Percentiles rank a stretch among this genome's conserved stretches.
Conservation (phyloP, 768 basidiomycete genomes). For the Candolleomyces efflorescens region DNA sequence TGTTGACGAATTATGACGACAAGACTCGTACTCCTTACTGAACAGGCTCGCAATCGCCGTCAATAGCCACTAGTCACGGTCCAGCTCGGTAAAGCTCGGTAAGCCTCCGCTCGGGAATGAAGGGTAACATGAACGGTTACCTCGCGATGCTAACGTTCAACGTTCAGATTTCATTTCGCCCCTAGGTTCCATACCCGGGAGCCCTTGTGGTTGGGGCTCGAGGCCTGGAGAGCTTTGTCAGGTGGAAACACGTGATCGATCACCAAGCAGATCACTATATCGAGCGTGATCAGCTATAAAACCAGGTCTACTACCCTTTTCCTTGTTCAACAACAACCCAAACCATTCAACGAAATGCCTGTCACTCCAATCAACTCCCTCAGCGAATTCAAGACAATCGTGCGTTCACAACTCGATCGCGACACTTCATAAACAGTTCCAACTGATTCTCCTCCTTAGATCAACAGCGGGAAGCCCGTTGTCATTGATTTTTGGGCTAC, state of each 20-base stretch:
- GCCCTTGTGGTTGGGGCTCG: background rate
- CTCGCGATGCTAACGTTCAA: background rate
- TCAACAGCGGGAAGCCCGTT: slow-evolving; percentile 41
- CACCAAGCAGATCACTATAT: slow-evolving; percentile 8
- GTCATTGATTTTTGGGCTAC: slow-evolving; percentile 75
- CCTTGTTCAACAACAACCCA: background rate
- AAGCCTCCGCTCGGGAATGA: no score
- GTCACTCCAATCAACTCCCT: slow-evolving; percentile 8
- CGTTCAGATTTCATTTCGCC: background rate
- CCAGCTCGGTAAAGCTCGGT: no score
- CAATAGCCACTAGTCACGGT: background rate
- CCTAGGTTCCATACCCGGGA: background rate
- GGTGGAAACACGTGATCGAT: slow-evolving; percentile 4
- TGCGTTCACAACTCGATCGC: background rate
- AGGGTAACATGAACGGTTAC: no score
- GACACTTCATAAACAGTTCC: no score
- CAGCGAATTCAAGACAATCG: slow-evolving; percentile 9
- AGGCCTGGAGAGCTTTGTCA: background rate
- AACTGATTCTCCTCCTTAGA: slow-evolving; percentile 21
- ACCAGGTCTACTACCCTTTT: background rate
- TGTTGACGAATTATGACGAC: background rate
- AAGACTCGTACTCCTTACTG: background rate
- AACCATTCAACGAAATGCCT: slow-evolving; percentile 5
- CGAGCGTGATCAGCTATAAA: slow-evolving; percentile 9
- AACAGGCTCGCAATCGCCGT: background rate